Percentiles rank a stretch among this genome's conserved stretches.
Evolutionary conservation across 2,329 filamentous ascomycete species (phyloP).

Genomic region (Alternaria rosae): DNA sequence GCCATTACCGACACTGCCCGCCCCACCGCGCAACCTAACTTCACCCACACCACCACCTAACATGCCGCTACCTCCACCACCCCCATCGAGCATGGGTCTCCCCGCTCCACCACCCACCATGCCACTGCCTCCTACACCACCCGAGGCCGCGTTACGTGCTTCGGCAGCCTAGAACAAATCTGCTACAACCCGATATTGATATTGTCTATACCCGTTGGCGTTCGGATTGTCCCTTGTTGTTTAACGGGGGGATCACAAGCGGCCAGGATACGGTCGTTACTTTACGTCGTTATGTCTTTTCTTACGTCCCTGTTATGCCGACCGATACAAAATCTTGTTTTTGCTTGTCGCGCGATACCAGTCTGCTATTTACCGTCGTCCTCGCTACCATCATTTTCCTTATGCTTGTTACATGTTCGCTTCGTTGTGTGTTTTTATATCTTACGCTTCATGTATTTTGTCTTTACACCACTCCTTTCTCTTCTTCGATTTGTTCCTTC

Average conservation of each 20-base stretch:
- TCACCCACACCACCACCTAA: constrained; percentile 20
- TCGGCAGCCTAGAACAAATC: constrained; percentile 4
- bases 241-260: neutral
- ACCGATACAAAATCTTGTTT: constrained; percentile 1
- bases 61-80: constrained; percentile 22
- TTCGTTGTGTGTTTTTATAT: neutral
- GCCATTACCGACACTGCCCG: constrained; percentile 56
- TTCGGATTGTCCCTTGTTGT: neutral
- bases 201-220: neutral
- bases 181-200: neutral
- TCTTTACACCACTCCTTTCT: neutral
- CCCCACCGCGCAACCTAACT: constrained; percentile 37
- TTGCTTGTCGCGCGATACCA: constrained; percentile 13
- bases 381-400: neutral
- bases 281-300: constrained; percentile 6
- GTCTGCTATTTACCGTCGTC: neutral
- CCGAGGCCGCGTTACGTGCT: constrained; percentile 6
- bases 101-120: constrained; percentile 17
- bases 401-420: neutral
- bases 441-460: constrained; percentile 6
- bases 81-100: constrained; percentile 15
- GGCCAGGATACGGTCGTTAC: neutral
- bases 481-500: neutral
- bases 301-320: constrained; percentile 3
- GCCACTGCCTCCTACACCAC: constrained; percentile 16